A percentile compares a stretch with the other conserved stretches of the same genome.
These are phyloP conservation scores for Starmerella bacillaris DNA, from an alignment of 805 yeast species.

Conservation along the genomic window DNA sequence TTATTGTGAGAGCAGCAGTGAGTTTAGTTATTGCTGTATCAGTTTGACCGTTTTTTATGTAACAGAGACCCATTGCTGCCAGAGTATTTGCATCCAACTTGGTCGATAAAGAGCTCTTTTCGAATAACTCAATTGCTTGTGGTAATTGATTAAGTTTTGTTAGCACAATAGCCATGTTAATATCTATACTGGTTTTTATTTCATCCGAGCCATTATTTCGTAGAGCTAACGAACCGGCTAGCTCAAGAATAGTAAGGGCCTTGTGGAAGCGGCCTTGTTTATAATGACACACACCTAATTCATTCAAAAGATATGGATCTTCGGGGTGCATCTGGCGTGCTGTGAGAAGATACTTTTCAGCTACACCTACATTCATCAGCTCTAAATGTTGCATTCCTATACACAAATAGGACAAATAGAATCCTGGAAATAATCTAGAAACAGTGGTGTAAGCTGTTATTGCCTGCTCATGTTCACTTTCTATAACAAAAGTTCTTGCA, in stretches of 20 bases:
- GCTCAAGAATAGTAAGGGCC: conserved; percentile 35
- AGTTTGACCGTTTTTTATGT: conserved; percentile 48
- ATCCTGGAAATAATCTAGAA: conserved; percentile 55
- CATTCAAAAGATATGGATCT: conserved; percentile 81
- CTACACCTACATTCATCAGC: conserved; percentile 62
- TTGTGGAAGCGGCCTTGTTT: conserved; percentile 47
- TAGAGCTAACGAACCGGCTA: conserved; percentile 9
- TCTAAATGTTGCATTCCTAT: conserved; percentile 93
- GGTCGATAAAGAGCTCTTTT: conserved; percentile 51
- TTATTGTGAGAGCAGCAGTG: background rate
- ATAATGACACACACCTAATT: conserved; percentile 79
- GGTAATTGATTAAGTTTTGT: conserved; percentile 35
- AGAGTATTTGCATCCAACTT: conserved; percentile 57
- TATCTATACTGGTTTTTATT: conserved; percentile 56
- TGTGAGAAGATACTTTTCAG: conserved; percentile 68
- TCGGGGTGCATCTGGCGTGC: conserved; percentile 60
- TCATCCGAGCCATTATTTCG: conserved; percentile 52
- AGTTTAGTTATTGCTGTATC: conserved; percentile 37
- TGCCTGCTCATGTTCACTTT: conserved; percentile 98
- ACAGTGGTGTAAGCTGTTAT: conserved; percentile 94
- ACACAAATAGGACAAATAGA: conserved; percentile 74
- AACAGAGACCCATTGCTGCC: conserved; percentile 69
- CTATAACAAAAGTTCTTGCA: conserved; percentile 93
- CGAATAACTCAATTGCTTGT: conserved; percentile 57
- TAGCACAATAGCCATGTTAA: conserved; percentile 15